Conservation (phyloP, 1,284 basidiomycete species). For the Meira nashicola region DNA sequence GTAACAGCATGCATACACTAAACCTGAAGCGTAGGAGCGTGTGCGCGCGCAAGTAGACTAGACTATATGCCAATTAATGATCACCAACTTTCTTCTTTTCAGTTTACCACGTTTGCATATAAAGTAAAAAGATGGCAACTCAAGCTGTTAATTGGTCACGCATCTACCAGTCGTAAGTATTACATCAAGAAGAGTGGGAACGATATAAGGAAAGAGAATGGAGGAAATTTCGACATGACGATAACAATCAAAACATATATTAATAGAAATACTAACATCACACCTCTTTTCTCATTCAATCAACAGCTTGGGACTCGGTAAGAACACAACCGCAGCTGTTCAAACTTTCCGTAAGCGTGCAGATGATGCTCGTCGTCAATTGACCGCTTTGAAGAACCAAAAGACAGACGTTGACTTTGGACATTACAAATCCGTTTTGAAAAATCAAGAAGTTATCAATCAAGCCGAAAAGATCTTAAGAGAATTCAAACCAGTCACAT, state of each 20-base stretch:
- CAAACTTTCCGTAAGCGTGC: conserved; percentile 96
- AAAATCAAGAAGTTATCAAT: conserved; percentile 83
- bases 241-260: background rate
- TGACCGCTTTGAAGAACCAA: conserved; percentile 67
- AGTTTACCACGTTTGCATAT: background rate
- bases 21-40: too few species aligned
- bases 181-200: background rate
- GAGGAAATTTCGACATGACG: background rate
- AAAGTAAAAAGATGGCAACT: conserved; percentile 9
- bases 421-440: conserved; percentile 79
- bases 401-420: conserved; percentile 77
- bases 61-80: too few species aligned
- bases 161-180: conserved; percentile 18
- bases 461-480: conserved; percentile 85
- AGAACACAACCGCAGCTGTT: conserved; percentile 59
- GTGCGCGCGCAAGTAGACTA: too few species aligned
- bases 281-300: background rate
- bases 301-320: conserved; percentile 43
- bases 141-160: conserved; percentile 14
- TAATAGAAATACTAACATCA: background rate
- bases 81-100: too few species aligned
- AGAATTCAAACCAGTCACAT: conserved; percentile 92
- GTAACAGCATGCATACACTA: too few species aligned
- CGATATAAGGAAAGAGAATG: background rate
- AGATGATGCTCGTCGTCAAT: conserved; percentile 75